Base-by-base conservation (phyloP, 2,329 filamentous ascomycete genomes). In the Neonectria hederae region DNA sequence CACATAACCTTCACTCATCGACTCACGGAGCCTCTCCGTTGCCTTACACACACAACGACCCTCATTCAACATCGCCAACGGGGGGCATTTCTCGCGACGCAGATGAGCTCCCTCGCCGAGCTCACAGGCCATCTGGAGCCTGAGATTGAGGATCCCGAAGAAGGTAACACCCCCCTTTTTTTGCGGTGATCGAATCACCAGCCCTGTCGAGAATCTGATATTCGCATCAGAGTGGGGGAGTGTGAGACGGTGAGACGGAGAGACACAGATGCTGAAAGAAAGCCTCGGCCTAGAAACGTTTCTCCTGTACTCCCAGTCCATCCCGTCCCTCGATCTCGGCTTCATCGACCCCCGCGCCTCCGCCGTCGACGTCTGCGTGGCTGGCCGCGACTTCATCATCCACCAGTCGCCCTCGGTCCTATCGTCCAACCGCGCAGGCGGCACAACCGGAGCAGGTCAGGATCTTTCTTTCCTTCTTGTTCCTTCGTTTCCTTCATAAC, bases 391-490 rank as follows among this genome's bases (percentile, higher is more conserved):
- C 74, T 88, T 93, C 63, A 87, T 86, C 35, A 90, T 98, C 71
- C 86, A 89, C 66, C 96, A 98, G 78, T 97, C 93, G 2, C 95
- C 94, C 0, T 87, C 89, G 10, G 84, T 98, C 10, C 85, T 99
- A 40, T 89, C 89, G 2, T 97, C 94, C 1, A 87, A 89, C 66
- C 88, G 94, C 32, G 85, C 87, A 28, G 90, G 83, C 24, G 84
- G 84, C 17, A 87, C 84, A 17, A 87, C 84, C 2, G 84, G 84
- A 63, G 84, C 84, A 46, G 83, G 83, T 84, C 65, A 68, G 78
- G 73, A 30, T 2, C 28, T 7, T 22, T 30, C 3, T 54, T 21
- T 28, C 45, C 10, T 17, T 21, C 24, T 30, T 5, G 22, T 32
- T 24, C n/a, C 21, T n/a, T n/a, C 19, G 4, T 48, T 46, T 49